Conservation (phyloP, 768 basidiomycete genomes). For the Boletus speciosus region DNA sequence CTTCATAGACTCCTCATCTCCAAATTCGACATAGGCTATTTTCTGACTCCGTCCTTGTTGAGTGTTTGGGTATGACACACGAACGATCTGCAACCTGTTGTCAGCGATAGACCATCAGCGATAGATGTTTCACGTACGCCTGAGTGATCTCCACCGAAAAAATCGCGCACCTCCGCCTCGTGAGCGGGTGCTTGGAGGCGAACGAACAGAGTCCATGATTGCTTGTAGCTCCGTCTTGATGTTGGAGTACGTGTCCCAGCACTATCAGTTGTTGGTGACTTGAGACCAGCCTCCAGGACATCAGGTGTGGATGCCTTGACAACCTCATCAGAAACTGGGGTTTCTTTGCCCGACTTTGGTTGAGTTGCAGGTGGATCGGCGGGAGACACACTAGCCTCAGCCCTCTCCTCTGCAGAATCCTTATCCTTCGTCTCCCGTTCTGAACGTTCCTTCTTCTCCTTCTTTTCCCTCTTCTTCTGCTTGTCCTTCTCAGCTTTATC, state of each 20-base stretch:
- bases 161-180: constrained; percentile 69
- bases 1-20: constrained; percentile 82
- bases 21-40: constrained; percentile 87
- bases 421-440: constrained; percentile 42
- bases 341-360: constrained; percentile 39
- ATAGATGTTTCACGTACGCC: constrained; percentile 48
- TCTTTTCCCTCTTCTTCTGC: constrained; percentile 58
- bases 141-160: constrained; percentile 67
- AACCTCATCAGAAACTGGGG: constrained; percentile 31
- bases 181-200: constrained; percentile 51
- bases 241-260: constrained; percentile 71
- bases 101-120: background rate
- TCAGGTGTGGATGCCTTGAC: constrained; percentile 26
- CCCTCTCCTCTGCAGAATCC: constrained; percentile 35
- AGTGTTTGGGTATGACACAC: constrained; percentile 54
- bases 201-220: constrained; percentile 87
- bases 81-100: constrained; percentile 51
- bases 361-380: constrained; percentile 21
- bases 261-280: constrained; percentile 57
- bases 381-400: constrained; percentile 27
- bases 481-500: constrained; percentile 58
- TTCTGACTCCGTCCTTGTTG: constrained; percentile 49
- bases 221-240: constrained; percentile 54
- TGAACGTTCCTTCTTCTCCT: constrained; percentile 53
- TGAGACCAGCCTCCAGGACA: constrained; percentile 36